Conservation (phyloP, 139 green algal species). For the Chlorella sp. region DNA sequence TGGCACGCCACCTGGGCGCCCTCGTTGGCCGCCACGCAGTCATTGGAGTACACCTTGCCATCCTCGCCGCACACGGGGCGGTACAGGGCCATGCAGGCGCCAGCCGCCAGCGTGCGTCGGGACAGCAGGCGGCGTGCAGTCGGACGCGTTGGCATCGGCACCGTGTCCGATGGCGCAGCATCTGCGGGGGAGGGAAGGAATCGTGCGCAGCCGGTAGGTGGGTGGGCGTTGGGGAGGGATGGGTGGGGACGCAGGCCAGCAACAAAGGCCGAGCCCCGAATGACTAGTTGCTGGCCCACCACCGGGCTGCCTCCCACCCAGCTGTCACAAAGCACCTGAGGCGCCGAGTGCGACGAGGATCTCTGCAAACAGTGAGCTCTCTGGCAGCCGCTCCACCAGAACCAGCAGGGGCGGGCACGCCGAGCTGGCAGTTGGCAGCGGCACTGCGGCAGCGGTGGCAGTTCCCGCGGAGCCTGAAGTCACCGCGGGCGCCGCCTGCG, state of each 20-base stretch:
- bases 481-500: neutral
- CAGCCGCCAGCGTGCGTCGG: neutral
- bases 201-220: too few relatives aligned
- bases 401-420: neutral
- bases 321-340: too few relatives aligned
- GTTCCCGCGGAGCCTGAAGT: neutral
- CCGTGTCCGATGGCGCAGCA: too few relatives aligned
- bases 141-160: neutral
- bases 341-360: neutral
- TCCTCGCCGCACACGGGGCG: conserved; percentile 27
- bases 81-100: conserved; percentile 12
- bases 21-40: neutral
- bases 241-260: too few relatives aligned
- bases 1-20: neutral
- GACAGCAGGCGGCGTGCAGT: neutral
- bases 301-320: too few relatives aligned
- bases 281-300: neutral
- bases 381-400: neutral
- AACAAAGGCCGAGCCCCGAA: too few relatives aligned
- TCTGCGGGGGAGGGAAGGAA: too few relatives aligned
- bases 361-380: neutral
- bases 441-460: neutral
- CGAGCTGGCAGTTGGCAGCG: neutral
- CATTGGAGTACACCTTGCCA: conserved; percentile 20
- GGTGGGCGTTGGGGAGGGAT: too few relatives aligned